Conservation (phyloP, 495 filamentous ascomycete species). For the Rhizodiscina lignyota region DNA sequence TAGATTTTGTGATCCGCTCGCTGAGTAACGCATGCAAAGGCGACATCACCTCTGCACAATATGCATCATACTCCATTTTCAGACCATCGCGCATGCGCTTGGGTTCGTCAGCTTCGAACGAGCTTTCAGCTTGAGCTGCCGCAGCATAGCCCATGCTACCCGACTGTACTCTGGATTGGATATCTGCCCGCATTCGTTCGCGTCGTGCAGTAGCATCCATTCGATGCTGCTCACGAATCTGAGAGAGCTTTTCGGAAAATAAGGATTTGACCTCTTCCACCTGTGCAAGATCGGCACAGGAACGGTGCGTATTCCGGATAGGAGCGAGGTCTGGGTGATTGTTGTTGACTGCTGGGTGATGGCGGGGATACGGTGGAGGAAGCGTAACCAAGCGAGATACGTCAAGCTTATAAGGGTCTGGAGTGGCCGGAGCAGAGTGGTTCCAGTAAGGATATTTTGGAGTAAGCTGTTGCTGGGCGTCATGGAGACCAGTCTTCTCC, state of each 20-base stretch:
- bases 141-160: conserved; percentile 66
- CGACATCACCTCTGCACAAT: conserved; percentile 57
- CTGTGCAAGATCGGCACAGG: conserved; percentile 58
- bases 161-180: conserved; percentile 55
- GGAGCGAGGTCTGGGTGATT: conserved; percentile 75
- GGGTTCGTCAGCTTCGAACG: conserved; percentile 43
- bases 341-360: conserved; percentile 91
- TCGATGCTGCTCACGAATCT: conserved; percentile 25
- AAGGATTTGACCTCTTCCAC: conserved; percentile 48
- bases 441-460: too few relatives aligned
- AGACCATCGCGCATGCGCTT: conserved; percentile 41
- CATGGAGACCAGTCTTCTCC: conserved; percentile 72
- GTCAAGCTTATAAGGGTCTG: conserved; percentile 45
- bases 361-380: conserved; percentile 80
- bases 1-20: conserved; percentile 25
- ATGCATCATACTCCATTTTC: conserved; percentile 59
- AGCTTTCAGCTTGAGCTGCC: conserved; percentile 60
- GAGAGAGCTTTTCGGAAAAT: conserved; percentile 23
- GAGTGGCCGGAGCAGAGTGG: conserved; percentile 23
- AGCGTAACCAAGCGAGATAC: conserved; percentile 85
- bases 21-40: conserved; percentile 60
- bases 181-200: conserved; percentile 38
- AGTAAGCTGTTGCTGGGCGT: conserved; percentile 27
- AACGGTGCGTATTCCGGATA: conserved; percentile 57
- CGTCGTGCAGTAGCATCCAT: conserved; percentile 31